Evolutionary conservation across 2,329 filamentous ascomycete species (phyloP).

Genomic region (Exophiala mesophila): DNA sequence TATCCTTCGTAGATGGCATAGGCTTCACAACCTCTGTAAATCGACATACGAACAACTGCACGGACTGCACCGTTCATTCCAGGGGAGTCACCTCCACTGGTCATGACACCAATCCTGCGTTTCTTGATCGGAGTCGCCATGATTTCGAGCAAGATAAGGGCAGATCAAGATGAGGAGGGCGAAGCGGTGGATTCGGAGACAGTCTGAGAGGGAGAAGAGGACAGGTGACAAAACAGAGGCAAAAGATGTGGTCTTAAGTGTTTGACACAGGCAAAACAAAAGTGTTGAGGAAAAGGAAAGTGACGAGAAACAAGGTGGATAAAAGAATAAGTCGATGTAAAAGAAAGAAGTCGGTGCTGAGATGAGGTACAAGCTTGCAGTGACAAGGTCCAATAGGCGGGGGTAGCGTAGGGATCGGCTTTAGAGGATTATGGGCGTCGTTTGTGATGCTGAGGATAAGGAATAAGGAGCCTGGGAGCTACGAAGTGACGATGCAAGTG

Average conservation of each 20-base stretch:
- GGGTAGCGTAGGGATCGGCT: neutral
- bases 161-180: too few species aligned
- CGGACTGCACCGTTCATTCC: constrained; percentile 92
- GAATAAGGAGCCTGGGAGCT: neutral
- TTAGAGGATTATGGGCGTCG: too few species aligned
- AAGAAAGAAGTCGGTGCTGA: neutral
- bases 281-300: neutral
- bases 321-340: neutral
- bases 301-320: neutral
- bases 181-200: too few species aligned
- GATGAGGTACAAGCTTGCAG: neutral
- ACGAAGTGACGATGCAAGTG: too few species aligned
- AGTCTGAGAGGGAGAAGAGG: too few species aligned
- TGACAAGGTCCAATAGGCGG: neutral
- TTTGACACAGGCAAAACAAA: too few species aligned
- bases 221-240: too few species aligned
- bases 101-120: constrained; percentile 81
- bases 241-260: too few species aligned
- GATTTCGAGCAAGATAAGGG: constrained; percentile 8
- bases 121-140: constrained; percentile 42
- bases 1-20: constrained; percentile 90
- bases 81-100: constrained; percentile 86
- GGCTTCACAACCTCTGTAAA: constrained; percentile 74
- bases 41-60: constrained; percentile 84
- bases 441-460: neutral